phyloP scores from a whole-genome alignment of 75 land plant species.

The Isoetes taiwanensis region DNA sequence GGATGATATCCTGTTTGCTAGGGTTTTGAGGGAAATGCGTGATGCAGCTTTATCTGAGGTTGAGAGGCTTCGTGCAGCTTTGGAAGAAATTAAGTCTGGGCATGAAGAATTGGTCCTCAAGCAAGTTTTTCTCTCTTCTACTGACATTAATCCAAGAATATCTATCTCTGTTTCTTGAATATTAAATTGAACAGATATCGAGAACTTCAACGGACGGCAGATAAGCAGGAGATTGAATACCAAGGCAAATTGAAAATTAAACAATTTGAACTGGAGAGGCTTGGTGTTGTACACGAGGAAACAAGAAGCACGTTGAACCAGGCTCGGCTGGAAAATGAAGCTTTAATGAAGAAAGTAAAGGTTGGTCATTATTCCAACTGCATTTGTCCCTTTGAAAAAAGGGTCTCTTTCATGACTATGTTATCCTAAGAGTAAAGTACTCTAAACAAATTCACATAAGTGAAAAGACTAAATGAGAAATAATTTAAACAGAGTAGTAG shows the following conservation, averaged over 20 bases:
- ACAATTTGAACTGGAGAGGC: slow-evolving; percentile 13
- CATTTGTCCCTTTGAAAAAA: too few species aligned
- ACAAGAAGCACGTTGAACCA: slow-evolving; percentile 8
- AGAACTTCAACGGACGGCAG: slow-evolving; percentile 12
- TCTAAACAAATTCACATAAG: too few species aligned
- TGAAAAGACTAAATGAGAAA: too few species aligned
- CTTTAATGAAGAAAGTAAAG: slow-evolving; percentile 14
- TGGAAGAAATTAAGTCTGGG: slow-evolving; percentile 11
- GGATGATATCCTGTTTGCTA: neutral
- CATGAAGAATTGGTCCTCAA: slow-evolving; percentile 17
- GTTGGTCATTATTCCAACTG: neutral
- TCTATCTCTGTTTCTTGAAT: neutral
- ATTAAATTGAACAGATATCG: slow-evolving; percentile 4
- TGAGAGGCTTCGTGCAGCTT: slow-evolving; percentile 6
- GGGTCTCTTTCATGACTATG: too few species aligned
- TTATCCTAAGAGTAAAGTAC: too few species aligned
- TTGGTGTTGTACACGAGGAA: slow-evolving; percentile 14
- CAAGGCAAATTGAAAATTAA: slow-evolving; percentile 1
- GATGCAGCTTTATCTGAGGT: slow-evolving; percentile 15
- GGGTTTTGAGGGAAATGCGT: slow-evolving; percentile 20
- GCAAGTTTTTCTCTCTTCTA: neutral
- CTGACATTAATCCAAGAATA: neutral
- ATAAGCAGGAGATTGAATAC: slow-evolving; percentile 10
- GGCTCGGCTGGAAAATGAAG: slow-evolving; percentile 18
- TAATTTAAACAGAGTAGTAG: too few species aligned